phyloP scores from a whole-genome alignment of 2,329 filamentous ascomycete species.

The Fusarium temperatum region DNA sequence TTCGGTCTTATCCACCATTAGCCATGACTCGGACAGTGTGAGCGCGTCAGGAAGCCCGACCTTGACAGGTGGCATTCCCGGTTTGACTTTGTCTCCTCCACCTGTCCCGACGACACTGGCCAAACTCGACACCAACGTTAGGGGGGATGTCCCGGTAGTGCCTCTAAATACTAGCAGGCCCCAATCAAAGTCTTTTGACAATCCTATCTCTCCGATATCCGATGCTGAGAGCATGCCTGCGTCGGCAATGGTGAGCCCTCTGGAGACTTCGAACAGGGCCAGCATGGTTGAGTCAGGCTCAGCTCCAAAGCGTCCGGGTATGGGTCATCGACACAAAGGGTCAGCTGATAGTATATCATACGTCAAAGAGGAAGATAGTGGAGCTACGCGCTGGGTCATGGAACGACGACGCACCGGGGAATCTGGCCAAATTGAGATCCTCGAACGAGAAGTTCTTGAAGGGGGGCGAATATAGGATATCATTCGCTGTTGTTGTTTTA shows the following conservation, averaged over 20 bases:
- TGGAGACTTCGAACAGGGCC: constrained; percentile 29
- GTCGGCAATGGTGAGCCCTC: constrained; percentile 30
- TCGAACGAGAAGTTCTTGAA: constrained; percentile 71
- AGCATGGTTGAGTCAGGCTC: constrained; percentile 19
- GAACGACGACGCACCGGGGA: constrained; percentile 74
- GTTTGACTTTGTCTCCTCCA: constrained; percentile 41
- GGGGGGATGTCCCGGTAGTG: constrained; percentile 17
- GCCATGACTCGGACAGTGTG: constrained; percentile 57
- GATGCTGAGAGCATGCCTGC: constrained; percentile 29
- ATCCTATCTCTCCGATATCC: constrained; percentile 32
- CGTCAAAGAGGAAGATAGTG: constrained; percentile 68
- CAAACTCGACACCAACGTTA: constrained; percentile 14
- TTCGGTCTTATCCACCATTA: constrained; percentile 60
- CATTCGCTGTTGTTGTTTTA: constrained; percentile 1
- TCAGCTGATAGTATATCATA: constrained; percentile 78
- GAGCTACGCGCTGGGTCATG: constrained; percentile 72
- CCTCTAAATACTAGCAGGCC: constrained; percentile 16
- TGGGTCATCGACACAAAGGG: constrained; percentile 61
- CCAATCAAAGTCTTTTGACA: constrained; percentile 15
- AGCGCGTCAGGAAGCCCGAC: constrained; percentile 62
- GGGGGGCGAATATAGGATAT: constrained; percentile 57
- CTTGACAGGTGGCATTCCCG: constrained; percentile 53
- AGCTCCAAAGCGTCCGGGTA: constrained; percentile 26
- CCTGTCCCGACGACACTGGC: constrained; percentile 29
- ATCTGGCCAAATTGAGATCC: constrained; percentile 70